Evolutionary conservation across 2,329 filamentous ascomycete genomes (phyloP).

Genomic region (Periglandula ipomoeae): DNA sequence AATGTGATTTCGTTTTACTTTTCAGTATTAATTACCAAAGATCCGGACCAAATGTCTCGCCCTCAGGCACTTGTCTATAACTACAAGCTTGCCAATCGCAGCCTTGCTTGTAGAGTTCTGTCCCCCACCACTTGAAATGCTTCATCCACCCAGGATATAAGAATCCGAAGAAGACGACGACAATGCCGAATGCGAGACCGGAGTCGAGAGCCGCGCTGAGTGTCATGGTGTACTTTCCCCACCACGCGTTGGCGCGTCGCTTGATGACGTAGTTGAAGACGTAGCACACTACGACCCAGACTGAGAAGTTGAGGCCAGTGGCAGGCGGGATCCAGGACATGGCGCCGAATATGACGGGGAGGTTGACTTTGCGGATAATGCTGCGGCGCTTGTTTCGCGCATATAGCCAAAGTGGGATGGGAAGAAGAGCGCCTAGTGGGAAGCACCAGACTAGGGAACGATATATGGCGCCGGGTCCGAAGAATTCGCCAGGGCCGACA

Average conservation of each 20-base stretch:
- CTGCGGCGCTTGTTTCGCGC: slow-evolving; percentile 49
- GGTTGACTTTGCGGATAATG: slow-evolving; percentile 66
- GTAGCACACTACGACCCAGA: slow-evolving; percentile 80
- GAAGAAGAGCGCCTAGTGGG: slow-evolving; percentile 64
- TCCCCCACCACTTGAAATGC: slow-evolving; percentile 79
- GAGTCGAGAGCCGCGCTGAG: slow-evolving; percentile 76
- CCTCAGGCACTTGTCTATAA: slow-evolving; percentile 54
- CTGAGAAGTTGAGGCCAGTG: slow-evolving; percentile 77
- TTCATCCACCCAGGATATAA: slow-evolving; percentile 71
- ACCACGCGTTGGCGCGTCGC: slow-evolving; percentile 64
- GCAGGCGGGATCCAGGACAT: slow-evolving; percentile 83
- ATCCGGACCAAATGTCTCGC: slow-evolving; percentile 57
- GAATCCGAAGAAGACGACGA: slow-evolving; percentile 78
- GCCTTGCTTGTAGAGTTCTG: slow-evolving; percentile 73
- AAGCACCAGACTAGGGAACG: slow-evolving; percentile 74
- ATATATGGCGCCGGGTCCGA: slow-evolving; percentile 67
- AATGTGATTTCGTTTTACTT: neutral
- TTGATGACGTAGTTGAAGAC: slow-evolving; percentile 73
- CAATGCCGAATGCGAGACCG: slow-evolving; percentile 71
- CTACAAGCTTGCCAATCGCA: slow-evolving; percentile 80
- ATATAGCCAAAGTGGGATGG: slow-evolving; percentile 66
- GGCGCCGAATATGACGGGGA: slow-evolving; percentile 75
- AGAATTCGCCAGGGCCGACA: slow-evolving; percentile 74
- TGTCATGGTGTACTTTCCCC: slow-evolving; percentile 88
- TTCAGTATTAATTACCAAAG: slow-evolving; percentile 34